Conservation (phyloP, 2,329 filamentous ascomycete genomes). For the Verticillium zaregamsianum region DNA sequence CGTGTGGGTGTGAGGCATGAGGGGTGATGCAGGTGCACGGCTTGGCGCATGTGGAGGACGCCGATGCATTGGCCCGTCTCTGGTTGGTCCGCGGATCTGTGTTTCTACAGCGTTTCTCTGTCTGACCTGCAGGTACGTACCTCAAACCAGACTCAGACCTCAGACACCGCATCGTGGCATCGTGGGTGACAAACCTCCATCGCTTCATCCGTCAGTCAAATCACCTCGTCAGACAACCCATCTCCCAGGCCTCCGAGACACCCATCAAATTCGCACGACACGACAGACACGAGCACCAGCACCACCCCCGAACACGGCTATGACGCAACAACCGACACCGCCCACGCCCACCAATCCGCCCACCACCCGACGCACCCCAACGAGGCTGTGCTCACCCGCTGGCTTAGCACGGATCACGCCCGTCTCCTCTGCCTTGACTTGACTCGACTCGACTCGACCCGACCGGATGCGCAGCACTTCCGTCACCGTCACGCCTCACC, state of each 20-base stretch:
- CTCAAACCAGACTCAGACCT: not conserved
- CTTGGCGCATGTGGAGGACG: not conserved
- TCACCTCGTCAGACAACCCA: no score
- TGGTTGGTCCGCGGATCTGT: no score
- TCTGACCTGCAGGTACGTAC: not conserved
- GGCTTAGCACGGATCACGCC: not conserved
- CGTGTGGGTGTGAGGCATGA: not conserved
- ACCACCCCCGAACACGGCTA: not conserved
- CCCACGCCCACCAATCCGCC: not conserved
- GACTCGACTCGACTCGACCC: not conserved
- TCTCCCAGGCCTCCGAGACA: not conserved
- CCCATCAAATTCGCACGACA: not conserved
- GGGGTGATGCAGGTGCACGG: not conserved
- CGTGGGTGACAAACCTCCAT: no score
- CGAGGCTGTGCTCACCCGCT: not conserved
- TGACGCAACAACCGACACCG: not conserved
- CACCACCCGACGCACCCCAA: not conserved
- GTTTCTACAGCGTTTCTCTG: not conserved
- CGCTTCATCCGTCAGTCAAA: no score
- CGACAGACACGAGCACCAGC: not conserved
- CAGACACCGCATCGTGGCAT: no score
- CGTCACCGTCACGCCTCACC: not conserved
- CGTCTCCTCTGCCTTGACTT: not conserved
- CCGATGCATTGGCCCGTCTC: no score
- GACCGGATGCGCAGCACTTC: not conserved